Base-by-base conservation (phyloP, 179 eudicot species). In the Spinacia oleracea region DNA sequence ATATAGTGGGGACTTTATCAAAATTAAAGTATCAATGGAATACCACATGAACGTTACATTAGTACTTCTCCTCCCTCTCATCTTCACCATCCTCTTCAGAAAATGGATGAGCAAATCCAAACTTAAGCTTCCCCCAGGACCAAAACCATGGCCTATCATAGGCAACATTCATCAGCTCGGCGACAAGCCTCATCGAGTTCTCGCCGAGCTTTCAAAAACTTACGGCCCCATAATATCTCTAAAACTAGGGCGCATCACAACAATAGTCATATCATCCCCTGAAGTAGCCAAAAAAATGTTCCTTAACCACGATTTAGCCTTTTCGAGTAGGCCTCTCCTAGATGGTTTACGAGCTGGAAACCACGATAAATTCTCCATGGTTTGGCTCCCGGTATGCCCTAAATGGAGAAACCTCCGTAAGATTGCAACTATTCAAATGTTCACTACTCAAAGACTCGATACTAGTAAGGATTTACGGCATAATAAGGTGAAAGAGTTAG, bases 131-230 rank as follows among this genome's bases (percentile, higher is more conserved):
- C n/a, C n/a, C n/a, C n/a, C n/a, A 7, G 78, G 82, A 4, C 82
- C 82, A 9, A 74, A 53, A 74, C 68, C 78, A 53, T 80, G 78
- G 82, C 82, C 82, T 31, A 80, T 74, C 59, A 80, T 80, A 80
- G 82, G 82, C 56, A 80, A 66, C 74, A 65, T 80, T 8, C 59
- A 80, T 46, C 53, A 64, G 58, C 78, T 80, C 10, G 78, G 78
- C 11, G 38, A 21, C 74, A 65, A 15, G 45, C 82, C 82, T 38
- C 78, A 80, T 55, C 74, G 1, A 0, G 34, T 68, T 1, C 59
- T 80, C 0, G 55, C 82, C 60, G 31, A 73, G 31, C 78, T 80
- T 0, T 53, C 82, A 10, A 80, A 80, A 72, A 65, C 1, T 5
- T 74, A 73, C 32, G 78, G 78, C 5, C 78, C 81, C 2, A 71